Conservation (phyloP, 257 asterid species). For the Leptodermis oblonga region DNA sequence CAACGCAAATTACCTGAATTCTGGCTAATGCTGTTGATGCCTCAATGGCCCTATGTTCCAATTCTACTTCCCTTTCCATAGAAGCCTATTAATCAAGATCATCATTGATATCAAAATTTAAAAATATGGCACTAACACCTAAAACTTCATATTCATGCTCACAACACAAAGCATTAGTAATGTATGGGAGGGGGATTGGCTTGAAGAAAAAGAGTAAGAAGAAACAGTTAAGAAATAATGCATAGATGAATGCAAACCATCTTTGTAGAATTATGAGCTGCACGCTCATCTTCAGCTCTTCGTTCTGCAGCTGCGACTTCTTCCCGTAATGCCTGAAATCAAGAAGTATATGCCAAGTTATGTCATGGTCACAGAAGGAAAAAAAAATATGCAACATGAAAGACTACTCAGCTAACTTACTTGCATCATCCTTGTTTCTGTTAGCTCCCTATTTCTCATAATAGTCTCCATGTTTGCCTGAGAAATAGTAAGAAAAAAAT, state of each 20-base stretch:
- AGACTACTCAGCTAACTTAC: conserved; percentile 39
- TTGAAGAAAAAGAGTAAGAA: background rate
- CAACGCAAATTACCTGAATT: conserved; percentile 63
- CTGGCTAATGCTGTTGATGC: conserved; percentile 92
- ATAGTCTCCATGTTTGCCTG: conserved; percentile 89
- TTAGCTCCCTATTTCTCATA: conserved; percentile 91
- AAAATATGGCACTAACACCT: background rate
- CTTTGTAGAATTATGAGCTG: conserved; percentile 84
- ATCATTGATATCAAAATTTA: background rate
- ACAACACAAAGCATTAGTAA: background rate
- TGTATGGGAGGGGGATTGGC: background rate
- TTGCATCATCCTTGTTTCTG: conserved; percentile 99
- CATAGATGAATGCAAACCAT: conserved; percentile 45
- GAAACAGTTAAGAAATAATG: background rate
- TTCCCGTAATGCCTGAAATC: conserved; percentile 80
- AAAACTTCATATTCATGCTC: background rate
- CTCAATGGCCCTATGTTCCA: conserved; percentile 94
- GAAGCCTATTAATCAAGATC: conserved; percentile 57
- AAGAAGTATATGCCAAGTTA: conserved; percentile 19
- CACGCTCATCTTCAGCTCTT: conserved; percentile 96
- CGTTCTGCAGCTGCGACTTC: conserved; percentile 90
- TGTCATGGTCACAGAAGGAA: background rate
- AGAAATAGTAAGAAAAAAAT: conserved; percentile 13
- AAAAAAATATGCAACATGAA: background rate
- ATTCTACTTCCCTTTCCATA: conserved; percentile 97